phyloP scores from a whole-genome alignment of 2,329 filamentous ascomycete genomes.

The Chaetomium sp. region DNA sequence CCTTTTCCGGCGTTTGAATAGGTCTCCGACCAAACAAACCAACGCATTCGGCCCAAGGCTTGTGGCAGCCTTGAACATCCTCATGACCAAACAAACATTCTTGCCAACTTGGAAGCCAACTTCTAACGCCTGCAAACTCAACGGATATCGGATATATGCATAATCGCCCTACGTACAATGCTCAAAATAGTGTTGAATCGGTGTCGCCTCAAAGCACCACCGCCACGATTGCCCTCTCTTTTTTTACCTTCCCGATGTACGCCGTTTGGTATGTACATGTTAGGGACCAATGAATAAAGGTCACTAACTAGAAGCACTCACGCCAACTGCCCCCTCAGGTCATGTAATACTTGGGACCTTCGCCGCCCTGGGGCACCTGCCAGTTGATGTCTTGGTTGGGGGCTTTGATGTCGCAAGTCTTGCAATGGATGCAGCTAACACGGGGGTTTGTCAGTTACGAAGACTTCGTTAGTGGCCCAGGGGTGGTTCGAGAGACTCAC shows the following conservation, averaged over 20 bases:
- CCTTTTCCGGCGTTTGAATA: no score
- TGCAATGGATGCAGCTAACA: conserved; percentile 91
- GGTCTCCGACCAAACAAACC: no score
- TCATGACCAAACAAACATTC: no score
- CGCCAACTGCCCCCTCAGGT: conserved; percentile 34
- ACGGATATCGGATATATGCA: no score
- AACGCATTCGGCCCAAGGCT: no score
- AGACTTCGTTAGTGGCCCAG: not conserved
- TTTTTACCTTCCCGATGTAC: not conserved
- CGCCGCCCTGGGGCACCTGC: conserved; percentile 90
- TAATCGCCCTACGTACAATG: no score
- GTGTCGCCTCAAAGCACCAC: not conserved
- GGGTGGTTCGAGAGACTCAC: conserved; percentile 48
- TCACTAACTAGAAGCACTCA: not conserved
- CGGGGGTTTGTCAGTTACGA: conserved; percentile 22
- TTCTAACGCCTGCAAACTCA: no score
- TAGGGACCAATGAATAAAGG: no score
- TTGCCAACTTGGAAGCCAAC: no score
- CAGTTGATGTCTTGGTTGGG: conserved; percentile 96
- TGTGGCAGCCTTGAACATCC: no score
- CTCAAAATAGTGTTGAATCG: no score
- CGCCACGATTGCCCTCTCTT: not conserved
- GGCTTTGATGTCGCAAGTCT: conserved; percentile 98
- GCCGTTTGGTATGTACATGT: not conserved
- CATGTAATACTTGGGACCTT: conserved; percentile 66